Evolutionary conservation across 192 early-diverging fungal genomes (phyloP), one percentile per base, ranked within the genome.

Genomic region (Coemansia sp.): DNA sequence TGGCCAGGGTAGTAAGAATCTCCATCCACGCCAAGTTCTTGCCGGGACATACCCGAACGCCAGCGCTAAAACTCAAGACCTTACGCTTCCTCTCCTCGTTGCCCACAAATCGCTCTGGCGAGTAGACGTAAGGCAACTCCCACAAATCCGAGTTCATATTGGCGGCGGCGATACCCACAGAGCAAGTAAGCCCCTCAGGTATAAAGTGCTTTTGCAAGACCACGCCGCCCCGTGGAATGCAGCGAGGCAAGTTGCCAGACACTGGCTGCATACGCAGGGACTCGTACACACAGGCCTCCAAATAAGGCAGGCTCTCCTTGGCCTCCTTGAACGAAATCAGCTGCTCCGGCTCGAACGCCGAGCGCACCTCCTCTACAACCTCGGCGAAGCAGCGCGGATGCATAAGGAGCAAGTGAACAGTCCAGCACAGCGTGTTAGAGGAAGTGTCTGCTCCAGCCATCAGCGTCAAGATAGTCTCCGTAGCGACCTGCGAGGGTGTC

Each of bases 231-330:
- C 67, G 42, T 3, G 76, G 69, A 22, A 78, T 67, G 19, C 40
- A 41, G 31, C 80, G 53, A 17, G 80, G 71, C 64, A 82, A 53
- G 27, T 73, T 76, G 20, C 62, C 51, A 4, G 69, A 44, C 6
- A 72, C 67, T 1, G 78, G 70, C 9, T 67, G 63, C 40, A 81
- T 40, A 2, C 80, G 75, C 71, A 83, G 53, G 8, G 80, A 61
- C 56, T 83, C 80, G 56, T 75, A 78, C 17, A 78, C 55, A 34
- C 75, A 77, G 1, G 80, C 80, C 44, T 83, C 76, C 2, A 83
- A 41, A n/a, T 68, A 83, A 15, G 76, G 70, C 58, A 83, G 41
- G 1, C 45, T 48, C 38, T 29, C 36, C 11, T 64, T 62, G 6
- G 80, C 75, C 38, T 74, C 80, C 5, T 42, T 32, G 22, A 59